These are phyloP conservation scores for Ophiostoma triangulosporum DNA, from an alignment of 2,329 filamentous ascomycete genomes.

Conservation along the genomic window DNA sequence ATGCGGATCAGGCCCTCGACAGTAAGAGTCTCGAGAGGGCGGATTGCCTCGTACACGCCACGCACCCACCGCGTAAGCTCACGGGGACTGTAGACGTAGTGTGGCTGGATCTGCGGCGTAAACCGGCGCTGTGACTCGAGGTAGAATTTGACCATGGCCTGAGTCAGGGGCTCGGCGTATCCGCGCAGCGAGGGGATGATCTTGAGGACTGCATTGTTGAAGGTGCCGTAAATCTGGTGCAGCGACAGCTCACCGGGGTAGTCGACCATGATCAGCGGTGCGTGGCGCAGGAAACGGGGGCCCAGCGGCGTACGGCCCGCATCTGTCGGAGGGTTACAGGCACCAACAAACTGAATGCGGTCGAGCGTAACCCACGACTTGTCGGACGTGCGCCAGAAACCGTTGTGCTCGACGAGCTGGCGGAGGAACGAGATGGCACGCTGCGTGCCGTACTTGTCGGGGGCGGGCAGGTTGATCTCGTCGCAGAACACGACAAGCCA, in stretches of 20 bases:
- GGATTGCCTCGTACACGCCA: slow-evolving; percentile 92
- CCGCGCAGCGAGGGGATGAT: slow-evolving; percentile 90
- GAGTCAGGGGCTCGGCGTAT: slow-evolving; percentile 85
- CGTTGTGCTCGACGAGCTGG: slow-evolving; percentile 95
- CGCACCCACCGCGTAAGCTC: slow-evolving; percentile 96
- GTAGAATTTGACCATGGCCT: slow-evolving; percentile 96
- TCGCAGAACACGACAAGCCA: slow-evolving; percentile 99
- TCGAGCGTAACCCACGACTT: slow-evolving; percentile 97
- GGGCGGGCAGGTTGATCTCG: slow-evolving; percentile 96
- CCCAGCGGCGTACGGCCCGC: slow-evolving; percentile 91
- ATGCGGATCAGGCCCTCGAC: slow-evolving; percentile 90
- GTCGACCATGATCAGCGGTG: slow-evolving; percentile 98
- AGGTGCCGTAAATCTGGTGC: slow-evolving; percentile 95
- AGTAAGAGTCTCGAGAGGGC: slow-evolving; percentile 74
- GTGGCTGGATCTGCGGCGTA: slow-evolving; percentile 90
- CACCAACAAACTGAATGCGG: slow-evolving; percentile 96
- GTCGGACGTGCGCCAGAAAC: slow-evolving; percentile 96
- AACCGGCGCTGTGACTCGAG: slow-evolving; percentile 88
- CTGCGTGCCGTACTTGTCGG: slow-evolving; percentile 95
- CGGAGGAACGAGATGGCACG: slow-evolving; percentile 93
- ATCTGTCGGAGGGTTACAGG: slow-evolving; percentile 96
- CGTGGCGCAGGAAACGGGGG: slow-evolving; percentile 84
- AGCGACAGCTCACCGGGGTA: slow-evolving; percentile 94
- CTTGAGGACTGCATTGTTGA: slow-evolving; percentile 92
- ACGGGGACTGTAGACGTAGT: slow-evolving; percentile 98